Evolutionary conservation across 768 basidiomycete species (phyloP).

Genomic region (Cystofilobasidium ferigula): DNA sequence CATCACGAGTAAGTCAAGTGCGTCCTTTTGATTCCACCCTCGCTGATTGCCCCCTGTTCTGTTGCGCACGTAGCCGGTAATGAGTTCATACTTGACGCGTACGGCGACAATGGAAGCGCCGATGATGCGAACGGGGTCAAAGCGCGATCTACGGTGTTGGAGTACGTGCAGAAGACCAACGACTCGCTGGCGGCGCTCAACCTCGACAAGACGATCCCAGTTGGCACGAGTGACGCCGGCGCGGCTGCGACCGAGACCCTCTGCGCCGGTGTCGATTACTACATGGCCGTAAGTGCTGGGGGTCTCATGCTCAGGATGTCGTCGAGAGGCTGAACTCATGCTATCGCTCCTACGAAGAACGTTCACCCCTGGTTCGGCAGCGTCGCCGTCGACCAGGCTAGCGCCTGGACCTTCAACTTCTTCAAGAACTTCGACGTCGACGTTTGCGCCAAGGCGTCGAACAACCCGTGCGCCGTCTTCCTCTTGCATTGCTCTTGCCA

Average conservation of each 20-base stretch:
- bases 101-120: slow-evolving; percentile 39
- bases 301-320: no score
- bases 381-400: slow-evolving; percentile 53
- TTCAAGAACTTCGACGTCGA: slow-evolving; percentile 44
- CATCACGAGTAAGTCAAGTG: no score
- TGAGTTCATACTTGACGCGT: slow-evolving; percentile 70
- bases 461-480: slow-evolving; percentile 14
- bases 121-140: slow-evolving; percentile 50
- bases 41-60: no score
- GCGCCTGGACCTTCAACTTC: slow-evolving; percentile 71
- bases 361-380: slow-evolving; percentile 81
- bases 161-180: slow-evolving; percentile 45
- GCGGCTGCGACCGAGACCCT: slow-evolving; percentile 33
- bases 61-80: no score
- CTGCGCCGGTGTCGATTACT: slow-evolving; percentile 18
- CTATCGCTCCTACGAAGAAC: no score
- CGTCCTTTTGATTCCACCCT: no score
- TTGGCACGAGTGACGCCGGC: slow-evolving; percentile 79
- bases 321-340: no score
- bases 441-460: slow-evolving; percentile 19
- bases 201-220: slow-evolving; percentile 49
- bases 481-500: neutral
- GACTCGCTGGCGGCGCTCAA: slow-evolving; percentile 46
- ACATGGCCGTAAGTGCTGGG: no score
- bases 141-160: slow-evolving; percentile 53